Conservation (phyloP, 441 rosid genomes). For the Populus hybrid region DNA sequence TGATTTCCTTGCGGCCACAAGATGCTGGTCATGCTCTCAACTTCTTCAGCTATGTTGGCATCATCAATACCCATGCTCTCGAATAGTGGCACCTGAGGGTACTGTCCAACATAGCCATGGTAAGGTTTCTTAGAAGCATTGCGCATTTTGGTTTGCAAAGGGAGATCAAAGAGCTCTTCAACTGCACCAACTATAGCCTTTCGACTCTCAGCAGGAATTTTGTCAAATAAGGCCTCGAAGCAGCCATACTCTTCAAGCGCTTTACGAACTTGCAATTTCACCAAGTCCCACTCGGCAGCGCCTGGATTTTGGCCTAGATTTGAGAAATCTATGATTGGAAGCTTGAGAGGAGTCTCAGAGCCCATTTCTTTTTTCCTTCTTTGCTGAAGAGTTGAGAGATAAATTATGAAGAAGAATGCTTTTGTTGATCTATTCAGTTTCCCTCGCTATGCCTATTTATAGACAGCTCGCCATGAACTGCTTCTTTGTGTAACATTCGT, state of each 20-base stretch:
- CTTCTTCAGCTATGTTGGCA: slow-evolving; percentile 13
- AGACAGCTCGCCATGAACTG: not conserved
- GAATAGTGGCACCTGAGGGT: slow-evolving; percentile 25
- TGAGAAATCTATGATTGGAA: slow-evolving; percentile 31
- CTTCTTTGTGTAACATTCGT: too few species aligned
- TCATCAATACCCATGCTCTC: slow-evolving; percentile 38
- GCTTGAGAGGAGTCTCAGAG: slow-evolving; percentile 16
- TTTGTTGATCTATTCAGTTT: not conserved
- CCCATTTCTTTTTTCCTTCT: slow-evolving; percentile 10
- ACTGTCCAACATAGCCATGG: slow-evolving; percentile 34
- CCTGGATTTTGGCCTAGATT: slow-evolving; percentile 15
- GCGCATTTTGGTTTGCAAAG: slow-evolving; percentile 27
- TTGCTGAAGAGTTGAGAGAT: not conserved
- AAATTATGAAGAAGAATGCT: not conserved
- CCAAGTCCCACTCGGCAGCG: slow-evolving; percentile 21
- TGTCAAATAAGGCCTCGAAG: slow-evolving; percentile 30
- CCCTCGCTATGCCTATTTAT: not conserved
- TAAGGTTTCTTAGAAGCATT: slow-evolving; percentile 29
- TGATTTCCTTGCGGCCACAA: slow-evolving; percentile 36
- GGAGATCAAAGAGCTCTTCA: slow-evolving; percentile 32
- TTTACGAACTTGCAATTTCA: slow-evolving; percentile 23
- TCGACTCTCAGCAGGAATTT: slow-evolving; percentile 14
- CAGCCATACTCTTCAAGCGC: slow-evolving; percentile 35
- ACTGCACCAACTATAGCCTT: slow-evolving; percentile 19
- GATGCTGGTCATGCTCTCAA: slow-evolving; percentile 10